These are phyloP conservation scores for Talaromyces proteolyticus DNA, from an alignment of 495 filamentous ascomycete species.

Conservation along the genomic window DNA sequence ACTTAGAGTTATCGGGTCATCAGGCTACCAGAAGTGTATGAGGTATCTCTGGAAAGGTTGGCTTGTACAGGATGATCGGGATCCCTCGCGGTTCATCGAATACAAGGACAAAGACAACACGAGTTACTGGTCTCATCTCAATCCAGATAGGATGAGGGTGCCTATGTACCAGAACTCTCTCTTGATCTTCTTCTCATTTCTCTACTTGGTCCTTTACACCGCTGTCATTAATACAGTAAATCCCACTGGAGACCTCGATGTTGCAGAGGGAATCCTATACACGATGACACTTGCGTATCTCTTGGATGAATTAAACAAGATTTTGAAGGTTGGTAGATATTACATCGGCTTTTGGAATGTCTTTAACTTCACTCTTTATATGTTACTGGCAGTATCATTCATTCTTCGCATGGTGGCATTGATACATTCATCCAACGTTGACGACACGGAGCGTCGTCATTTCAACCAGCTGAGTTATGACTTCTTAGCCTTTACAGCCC, in stretches of 20 bases:
- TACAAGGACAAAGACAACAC: constrained; percentile 73
- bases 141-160: constrained; percentile 89
- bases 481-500: constrained; percentile 83
- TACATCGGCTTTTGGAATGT: constrained; percentile 95
- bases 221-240: constrained; percentile 91
- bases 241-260: constrained; percentile 68
- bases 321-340: constrained; percentile 86
- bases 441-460: constrained; percentile 47
- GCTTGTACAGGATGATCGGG: constrained; percentile 89
- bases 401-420: constrained; percentile 72
- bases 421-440: constrained; percentile 44
- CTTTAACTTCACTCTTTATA: constrained; percentile 82
- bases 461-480: constrained; percentile 86
- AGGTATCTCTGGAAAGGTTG: constrained; percentile 89
- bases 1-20: constrained; percentile 75
- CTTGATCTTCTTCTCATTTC: constrained; percentile 75
- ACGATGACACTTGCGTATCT: constrained; percentile 90
- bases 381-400: constrained; percentile 69
- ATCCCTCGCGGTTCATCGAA: constrained; percentile 77
- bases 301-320: constrained; percentile 76
- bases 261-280: constrained; percentile 81
- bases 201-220: constrained; percentile 83
- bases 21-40: constrained; percentile 95
- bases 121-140: constrained; percentile 71
- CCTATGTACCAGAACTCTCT: constrained; percentile 88